These are phyloP conservation scores for Ascochyta lentis DNA, from an alignment of 2,329 filamentous ascomycete genomes.

Conservation along the genomic window DNA sequence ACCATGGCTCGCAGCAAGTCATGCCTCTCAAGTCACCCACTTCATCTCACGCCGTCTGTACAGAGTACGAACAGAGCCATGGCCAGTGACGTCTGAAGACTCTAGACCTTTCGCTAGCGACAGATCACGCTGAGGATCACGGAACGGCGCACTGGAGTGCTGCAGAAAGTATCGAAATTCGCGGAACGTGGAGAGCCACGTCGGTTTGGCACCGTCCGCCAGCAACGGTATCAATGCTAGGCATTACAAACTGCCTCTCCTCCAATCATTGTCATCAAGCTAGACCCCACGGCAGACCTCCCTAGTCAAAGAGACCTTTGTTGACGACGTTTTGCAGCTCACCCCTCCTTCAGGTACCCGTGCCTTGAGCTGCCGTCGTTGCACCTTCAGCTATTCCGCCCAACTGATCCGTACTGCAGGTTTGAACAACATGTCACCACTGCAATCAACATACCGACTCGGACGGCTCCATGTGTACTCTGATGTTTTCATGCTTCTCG, in stretches of 20 bases:
- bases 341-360: conserved; percentile 22
- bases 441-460: conserved; percentile 14
- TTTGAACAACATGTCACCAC: not conserved
- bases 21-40: conserved; percentile 2
- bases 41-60: not conserved
- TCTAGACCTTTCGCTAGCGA: conserved; percentile 20
- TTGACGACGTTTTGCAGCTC: conserved; percentile 4
- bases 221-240: conserved; percentile 25
- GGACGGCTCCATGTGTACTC: conserved; percentile 5
- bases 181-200: conserved; percentile 39
- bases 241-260: conserved; percentile 8
- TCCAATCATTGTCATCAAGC: conserved; percentile 20
- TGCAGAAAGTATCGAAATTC: conserved; percentile 27
- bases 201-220: conserved; percentile 34
- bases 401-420: not conserved
- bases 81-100: conserved; percentile 7
- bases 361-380: not conserved
- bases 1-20: conserved; percentile 24
- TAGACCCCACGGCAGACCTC: conserved; percentile 21
- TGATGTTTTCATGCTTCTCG: conserved; percentile 16
- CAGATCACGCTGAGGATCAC: conserved; percentile 22
- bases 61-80: not conserved
- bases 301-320: conserved; percentile 8
- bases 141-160: conserved; percentile 21
- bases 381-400: not conserved